Evolutionary conservation across 116 monocot genomes (phyloP), one percentile per base, ranked within the genome.

Genomic region (Trichopus zeylanicus): DNA sequence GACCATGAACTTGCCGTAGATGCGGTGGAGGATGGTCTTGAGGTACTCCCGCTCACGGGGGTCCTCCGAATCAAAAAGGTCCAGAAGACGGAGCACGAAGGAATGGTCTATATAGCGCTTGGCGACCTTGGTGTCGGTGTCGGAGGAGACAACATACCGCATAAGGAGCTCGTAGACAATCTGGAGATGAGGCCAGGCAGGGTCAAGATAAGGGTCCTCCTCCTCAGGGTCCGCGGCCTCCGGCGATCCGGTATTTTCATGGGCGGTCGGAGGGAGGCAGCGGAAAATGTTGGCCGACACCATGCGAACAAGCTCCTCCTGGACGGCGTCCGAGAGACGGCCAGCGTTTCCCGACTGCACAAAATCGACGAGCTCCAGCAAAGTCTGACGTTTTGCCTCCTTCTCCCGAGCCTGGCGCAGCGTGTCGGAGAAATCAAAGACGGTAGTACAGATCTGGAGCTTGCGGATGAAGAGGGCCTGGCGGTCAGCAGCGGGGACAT

Each of bases 341-440:
- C 70, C 78, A 23, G 87, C 33, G 18, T 42, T 72, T 18, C 83
- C 72, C 7, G 89, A 75, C 69, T 89, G 89, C 23, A 95, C 42
- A 63, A 86, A 83, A 24, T 95, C 94, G 19, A 89, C 78, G 37
- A 95, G 78, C 71, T 95, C 94, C 13, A 76, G 31, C 31, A 95
- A 78, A 26, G 86, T 80, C 64, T 78, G 86, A 38, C 86, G 86
- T 67, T 95, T 95, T 48, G 72, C 52, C 62, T 95, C 94, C 76
- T 86, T 89, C 83, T 95, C 94, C 9, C 89, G 69, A 20, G 78
- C 72, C 25, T 55, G 64, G 18, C 55, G 57, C 47, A 86, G 74
- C 26, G 78, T 66, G 61, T 93, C 88, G 26, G 84, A 79, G 72
- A 93, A 85, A 51, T 93, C 85, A 51, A 84, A 77, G 46, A 66